phyloP scores from a whole-genome alignment of 495 filamentous ascomycete genomes.

The Penicillium coprophilum region DNA sequence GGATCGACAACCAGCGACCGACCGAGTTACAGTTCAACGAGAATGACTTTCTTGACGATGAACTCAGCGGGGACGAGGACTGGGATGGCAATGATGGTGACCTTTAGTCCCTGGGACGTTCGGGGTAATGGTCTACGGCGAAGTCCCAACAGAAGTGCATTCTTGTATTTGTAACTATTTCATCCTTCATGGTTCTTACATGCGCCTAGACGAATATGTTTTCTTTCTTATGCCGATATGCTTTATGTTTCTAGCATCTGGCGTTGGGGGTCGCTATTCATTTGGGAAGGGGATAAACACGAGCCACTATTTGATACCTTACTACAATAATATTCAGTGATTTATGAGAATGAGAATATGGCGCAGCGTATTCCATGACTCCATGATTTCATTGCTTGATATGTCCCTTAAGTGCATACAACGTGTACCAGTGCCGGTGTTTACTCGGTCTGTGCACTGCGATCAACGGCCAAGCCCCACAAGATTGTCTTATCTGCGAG shows the following conservation, averaged over 20 bases:
- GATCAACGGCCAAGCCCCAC: slow-evolving; percentile 27
- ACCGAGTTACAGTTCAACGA: slow-evolving; percentile 71
- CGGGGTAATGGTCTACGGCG: slow-evolving; percentile 25
- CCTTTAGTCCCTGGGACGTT: slow-evolving; percentile 27
- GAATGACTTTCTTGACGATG: slow-evolving; percentile 75
- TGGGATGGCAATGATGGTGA: slow-evolving; percentile 60
- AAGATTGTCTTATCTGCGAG: slow-evolving; percentile 22
- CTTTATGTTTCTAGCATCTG: background rate
- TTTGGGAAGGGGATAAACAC: background rate
- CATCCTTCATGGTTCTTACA: background rate
- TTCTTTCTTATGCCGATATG: background rate
- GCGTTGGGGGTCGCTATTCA: background rate
- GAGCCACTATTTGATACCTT: background rate
- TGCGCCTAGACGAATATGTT: background rate
- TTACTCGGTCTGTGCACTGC: slow-evolving; percentile 23
- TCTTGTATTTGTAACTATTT: background rate
- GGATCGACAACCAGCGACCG: slow-evolving; percentile 80
- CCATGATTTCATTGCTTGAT: background rate
- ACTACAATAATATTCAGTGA: background rate
- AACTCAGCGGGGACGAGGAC: slow-evolving; percentile 71
- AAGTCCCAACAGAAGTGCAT: background rate
- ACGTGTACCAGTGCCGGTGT: background rate
- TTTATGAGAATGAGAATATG: background rate
- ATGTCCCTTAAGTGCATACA: background rate
- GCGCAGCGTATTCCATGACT: background rate